Conservation (phyloP, 2,329 filamentous ascomycete genomes). For the Colletotrichum lindemuthianum region DNA sequence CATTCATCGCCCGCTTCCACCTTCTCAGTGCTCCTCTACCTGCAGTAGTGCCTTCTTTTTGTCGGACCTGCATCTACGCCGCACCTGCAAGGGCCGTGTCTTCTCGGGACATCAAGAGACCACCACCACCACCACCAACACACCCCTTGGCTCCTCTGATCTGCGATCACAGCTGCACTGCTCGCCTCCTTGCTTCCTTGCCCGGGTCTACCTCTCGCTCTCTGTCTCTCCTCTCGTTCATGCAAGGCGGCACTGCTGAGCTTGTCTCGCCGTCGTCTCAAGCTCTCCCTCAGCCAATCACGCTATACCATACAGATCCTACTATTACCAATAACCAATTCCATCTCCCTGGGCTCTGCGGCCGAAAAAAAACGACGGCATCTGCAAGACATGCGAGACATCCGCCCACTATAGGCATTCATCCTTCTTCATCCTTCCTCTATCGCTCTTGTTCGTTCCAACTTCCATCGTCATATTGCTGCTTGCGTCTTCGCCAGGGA, state of each 20-base stretch:
- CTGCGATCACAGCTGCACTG: background rate
- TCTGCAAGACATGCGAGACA: constrained; percentile 28
- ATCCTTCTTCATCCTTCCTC: background rate
- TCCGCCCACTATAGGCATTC: constrained; percentile 1
- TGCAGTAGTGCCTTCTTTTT: constrained; percentile 21
- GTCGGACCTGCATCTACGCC: constrained; percentile 17
- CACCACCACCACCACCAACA: constrained; percentile 7
- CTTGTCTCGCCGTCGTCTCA: constrained; percentile 27
- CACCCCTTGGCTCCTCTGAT: constrained; percentile 11
- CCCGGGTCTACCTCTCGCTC: constrained; percentile 12
- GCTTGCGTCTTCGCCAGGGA: background rate
- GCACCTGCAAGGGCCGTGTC: constrained; percentile 27
- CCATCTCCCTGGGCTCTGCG: constrained; percentile 29
- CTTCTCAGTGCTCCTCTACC: constrained; percentile 11
- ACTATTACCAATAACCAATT: background rate
- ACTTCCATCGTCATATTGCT: background rate
- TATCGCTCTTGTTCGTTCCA: background rate
- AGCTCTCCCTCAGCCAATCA: constrained; percentile 12
- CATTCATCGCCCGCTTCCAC: constrained; percentile 15
- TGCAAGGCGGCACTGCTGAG: constrained; percentile 21
- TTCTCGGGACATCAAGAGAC: constrained; percentile 5
- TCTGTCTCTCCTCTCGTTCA: constrained; percentile 30
- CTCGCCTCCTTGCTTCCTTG: constrained; percentile 26
- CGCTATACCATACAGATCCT: background rate
- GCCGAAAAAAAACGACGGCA: constrained; percentile 5